Percentiles rank a stretch among this genome's conserved stretches.
These are phyloP conservation scores for Neurospora tetrasperma DNA, from an alignment of 495 filamentous ascomycete genomes.

Conservation along the genomic window DNA sequence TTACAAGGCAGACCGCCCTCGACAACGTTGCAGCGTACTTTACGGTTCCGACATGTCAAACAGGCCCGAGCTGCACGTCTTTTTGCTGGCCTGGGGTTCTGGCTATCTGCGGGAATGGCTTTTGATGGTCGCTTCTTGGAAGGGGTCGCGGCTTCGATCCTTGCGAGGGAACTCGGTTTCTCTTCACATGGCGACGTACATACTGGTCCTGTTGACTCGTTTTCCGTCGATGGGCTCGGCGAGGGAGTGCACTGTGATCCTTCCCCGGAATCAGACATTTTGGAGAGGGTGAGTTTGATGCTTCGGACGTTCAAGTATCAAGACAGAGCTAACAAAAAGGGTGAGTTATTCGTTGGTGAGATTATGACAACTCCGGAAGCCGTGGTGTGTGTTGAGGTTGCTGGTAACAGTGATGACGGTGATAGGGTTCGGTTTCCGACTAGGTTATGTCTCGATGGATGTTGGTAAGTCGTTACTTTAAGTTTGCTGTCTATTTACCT, in stretches of 20 bases:
- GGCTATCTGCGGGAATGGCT: conserved; percentile 17
- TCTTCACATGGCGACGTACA: conserved; percentile 3
- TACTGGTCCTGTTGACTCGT: not conserved
- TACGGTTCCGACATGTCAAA: conserved; percentile 74
- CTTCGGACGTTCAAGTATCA: not conserved
- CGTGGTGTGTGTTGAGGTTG: not conserved
- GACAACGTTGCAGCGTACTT: conserved; percentile 91
- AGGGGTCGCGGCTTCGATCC: conserved; percentile 8
- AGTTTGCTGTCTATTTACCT: not conserved
- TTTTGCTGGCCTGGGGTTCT: conserved; percentile 42
- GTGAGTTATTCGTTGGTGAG: not conserved
- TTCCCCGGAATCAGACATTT: not conserved
- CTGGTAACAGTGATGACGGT: not conserved
- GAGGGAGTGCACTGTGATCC: not conserved
- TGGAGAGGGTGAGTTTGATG: not conserved
- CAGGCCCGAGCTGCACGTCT: conserved; percentile 80
- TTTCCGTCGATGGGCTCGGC: not conserved
- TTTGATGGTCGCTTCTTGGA: conserved; percentile 27
- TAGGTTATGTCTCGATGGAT: not conserved
- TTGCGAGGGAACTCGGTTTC: conserved; percentile 3
- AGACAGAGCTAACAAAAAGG: not conserved
- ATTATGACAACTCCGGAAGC: not conserved
- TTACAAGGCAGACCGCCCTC: conserved; percentile 72
- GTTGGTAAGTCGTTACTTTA: not conserved
- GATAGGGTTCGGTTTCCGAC: not conserved